Base-by-base conservation (phyloP, 768 basidiomycete genomes). In the Kwoniella bestiolae region DNA sequence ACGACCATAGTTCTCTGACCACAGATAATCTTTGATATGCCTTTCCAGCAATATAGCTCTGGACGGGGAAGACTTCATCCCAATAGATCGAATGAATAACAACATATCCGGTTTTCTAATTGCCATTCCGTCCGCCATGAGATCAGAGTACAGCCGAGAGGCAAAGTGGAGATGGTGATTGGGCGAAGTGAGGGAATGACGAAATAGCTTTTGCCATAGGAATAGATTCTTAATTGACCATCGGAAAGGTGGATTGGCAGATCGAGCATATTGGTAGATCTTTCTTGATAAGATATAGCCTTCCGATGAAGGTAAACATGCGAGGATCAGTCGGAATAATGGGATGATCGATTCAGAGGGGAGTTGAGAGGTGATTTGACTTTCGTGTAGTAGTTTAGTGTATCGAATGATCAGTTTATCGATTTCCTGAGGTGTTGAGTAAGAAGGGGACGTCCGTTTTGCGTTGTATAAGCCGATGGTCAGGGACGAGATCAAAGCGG, bases 11-110 rank as follows among this genome's bases (percentile, higher is more conserved):
- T 64, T 56, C 2, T 57, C 49, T 8, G 56, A 29, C 51, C 65
- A 69, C 5, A 71, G 53, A 45, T 71, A 73, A 59, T 77, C 76
- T 25, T 67, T 65, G 47, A 77, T 47, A 62, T 77, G 68, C 7
- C 76, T 63, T 44, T 73, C 70, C 9, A 77, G 62, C 29, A 77
- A 60, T 32, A 75, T 66, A 3, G 62, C 55, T 52, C 72, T 47
- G 5, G 69, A 67, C 26, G 66, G 56, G 34, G 21, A 57, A 1
- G 56, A 31, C 14, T 66, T 58, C 44, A 34, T 51, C 4, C 59
- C 67, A 7, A 72, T 69, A 8, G 61, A 34, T 29, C 62, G 49
- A 31, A 77, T 73, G 53, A 75, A 45, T n/a, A 53, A 58, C 5
- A 74, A 57, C 14, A 65, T 53, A 18, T 73, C 72, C 2, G 35